Base-by-base conservation (phyloP, 163 green algal species). In the Trebouxia gelatinosa region DNA sequence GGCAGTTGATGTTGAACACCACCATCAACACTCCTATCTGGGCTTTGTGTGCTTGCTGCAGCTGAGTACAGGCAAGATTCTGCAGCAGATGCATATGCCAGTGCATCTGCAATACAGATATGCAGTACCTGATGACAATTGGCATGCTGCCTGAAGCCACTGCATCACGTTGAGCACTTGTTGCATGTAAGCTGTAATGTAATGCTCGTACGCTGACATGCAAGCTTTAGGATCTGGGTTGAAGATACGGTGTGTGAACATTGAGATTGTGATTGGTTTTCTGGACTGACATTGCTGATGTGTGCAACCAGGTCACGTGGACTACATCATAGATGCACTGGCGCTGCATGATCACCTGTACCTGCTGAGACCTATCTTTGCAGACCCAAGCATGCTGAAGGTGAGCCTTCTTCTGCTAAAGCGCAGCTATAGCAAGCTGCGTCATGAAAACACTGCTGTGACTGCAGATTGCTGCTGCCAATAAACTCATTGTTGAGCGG, bases 321-420 rank as follows among this genome's bases (percentile, higher is more conserved):
- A 98, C 84, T 93, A 89, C 37, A 70, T 98, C 3, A 82, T 98
- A 1, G 95, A 98, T 78, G 82, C 85, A 0, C 72, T 99, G 16
- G 85, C 85, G 7, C 85, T 99, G 77, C 80, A 94, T 11, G 48
- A 62, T 7, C 74, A 94, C 65, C 82, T 98, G 0, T 79, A 82
- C 3, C 78, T 85, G 0, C 88, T 98, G 58, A 91, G 82, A 16
- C 75, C 80, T 6, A n/a, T 97, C 28, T 92, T 98, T 78, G 84
- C 88, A 7, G 85, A 98, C 79, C 68, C 89, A 0, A 28, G 0
- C 0, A 75, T 87, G 9, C 43, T 87, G 21, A 91, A 91, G 84
- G 85, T 83, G 21, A 37, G 31, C 6, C 21, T 70, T n/a, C n/a
- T n/a, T n/a, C n/a, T n/a, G n/a, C n/a, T n/a, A n/a, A n/a, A n/a